phyloP scores from a whole-genome alignment of 1,284 basidiomycete species.

The Leccinum subrobustum region DNA sequence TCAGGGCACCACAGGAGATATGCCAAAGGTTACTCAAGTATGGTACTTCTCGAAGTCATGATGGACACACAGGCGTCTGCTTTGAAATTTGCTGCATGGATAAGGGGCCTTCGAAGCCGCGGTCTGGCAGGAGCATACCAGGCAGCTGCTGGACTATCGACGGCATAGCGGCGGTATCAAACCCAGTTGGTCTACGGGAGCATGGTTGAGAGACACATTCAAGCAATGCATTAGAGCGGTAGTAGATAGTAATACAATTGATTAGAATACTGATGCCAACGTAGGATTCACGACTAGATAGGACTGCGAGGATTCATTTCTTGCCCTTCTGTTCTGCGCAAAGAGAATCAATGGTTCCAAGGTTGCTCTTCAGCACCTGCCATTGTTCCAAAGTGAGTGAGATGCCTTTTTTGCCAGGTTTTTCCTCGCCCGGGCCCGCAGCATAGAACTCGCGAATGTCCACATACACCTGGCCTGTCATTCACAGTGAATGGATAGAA shows the following conservation, averaged over 20 bases:
- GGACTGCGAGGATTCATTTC: conserved; percentile 13
- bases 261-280: background rate
- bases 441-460: conserved; percentile 81
- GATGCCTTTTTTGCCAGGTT: conserved; percentile 84
- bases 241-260: conserved; percentile 6
- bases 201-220: background rate
- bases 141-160: conserved; percentile 59
- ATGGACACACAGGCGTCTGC: conserved; percentile 70
- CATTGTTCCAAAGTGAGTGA: conserved; percentile 73
- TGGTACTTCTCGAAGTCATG: conserved; percentile 54
- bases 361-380: conserved; percentile 50
- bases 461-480: conserved; percentile 49
- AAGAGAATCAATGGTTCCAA: conserved; percentile 50
- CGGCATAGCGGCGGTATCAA: conserved; percentile 36
- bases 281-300: background rate
- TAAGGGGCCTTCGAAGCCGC: conserved; percentile 53
- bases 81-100: conserved; percentile 65
- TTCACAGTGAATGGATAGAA: conserved; percentile 1
- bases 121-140: conserved; percentile 65
- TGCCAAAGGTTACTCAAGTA: conserved; percentile 48
- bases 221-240: conserved; percentile 1
- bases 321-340: conserved; percentile 44
- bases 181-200: background rate
- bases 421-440: conserved; percentile 51
- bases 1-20: conserved; percentile 50